Base-by-base conservation (phyloP, 106 monocot species). In the Ottelia alismoides region DNA sequence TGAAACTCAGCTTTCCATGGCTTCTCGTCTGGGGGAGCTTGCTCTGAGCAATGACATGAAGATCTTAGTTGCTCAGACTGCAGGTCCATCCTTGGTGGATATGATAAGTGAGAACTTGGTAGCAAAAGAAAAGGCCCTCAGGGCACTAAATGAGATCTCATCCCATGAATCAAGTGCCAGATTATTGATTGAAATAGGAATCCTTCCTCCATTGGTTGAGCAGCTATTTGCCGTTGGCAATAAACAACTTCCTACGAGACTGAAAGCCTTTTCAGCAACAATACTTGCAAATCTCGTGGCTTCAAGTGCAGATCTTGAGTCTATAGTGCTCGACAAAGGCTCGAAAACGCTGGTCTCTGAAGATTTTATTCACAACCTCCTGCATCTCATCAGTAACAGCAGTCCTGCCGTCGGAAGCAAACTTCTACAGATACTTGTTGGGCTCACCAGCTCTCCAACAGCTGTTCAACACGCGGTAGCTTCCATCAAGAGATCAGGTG, bases 361-460 rank as follows among this genome's bases (percentile, higher is more conserved):
- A 61, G 75, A 84, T 18, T 72, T 74, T 45, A 60, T 96, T 55
- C 84, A 84, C 74, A 83, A 78, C 66, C 70, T 96, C 1, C 81
- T 96, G 25, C 88, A 88, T 60, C 78, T 96, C 58, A 88, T 88
- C 56, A 96, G 78, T 65, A 96, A 96, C 68, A 88, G 84, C 12
- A 88, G 94, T 31, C 88, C 88, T 30, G 72, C 88, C 61, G 85
- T 88, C 21, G 81, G 72, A 57, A 70, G 76, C 69, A 78, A 85
- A 58, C 84, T 88, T 30, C 81, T 96, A 47, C 77, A 96, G 51
- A 81, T 88, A 0, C 80, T 96, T 23, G 88, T 85, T 17, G 84
- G 81, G 20, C 81, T 96, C 24, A 85, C 84, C 1, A 72, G 68
- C 49, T 78, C 88, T 52, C 16, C 63, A 10, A 69, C 60, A 26